Conservation (phyloP, 1,139 yeast species). For the Kluyveromyces marxianus region DNA sequence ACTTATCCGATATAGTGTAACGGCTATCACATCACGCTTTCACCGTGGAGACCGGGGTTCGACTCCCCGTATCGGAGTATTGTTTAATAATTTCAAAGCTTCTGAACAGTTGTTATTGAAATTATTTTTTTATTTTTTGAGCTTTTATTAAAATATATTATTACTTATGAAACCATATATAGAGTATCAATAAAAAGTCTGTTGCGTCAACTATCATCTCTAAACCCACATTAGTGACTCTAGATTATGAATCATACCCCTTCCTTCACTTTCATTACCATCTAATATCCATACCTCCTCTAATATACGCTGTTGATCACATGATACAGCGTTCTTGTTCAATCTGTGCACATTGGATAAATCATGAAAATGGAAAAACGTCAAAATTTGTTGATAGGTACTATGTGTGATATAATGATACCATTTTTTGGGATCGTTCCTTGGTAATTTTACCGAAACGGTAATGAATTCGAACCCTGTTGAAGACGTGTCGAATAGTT, state of each 20-base stretch:
- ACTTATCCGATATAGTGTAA: conserved; percentile 19
- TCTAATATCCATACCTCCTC: conserved; percentile 2
- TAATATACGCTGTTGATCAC: neutral
- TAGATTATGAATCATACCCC: neutral
- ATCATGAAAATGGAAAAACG: neutral
- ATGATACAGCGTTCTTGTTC: neutral
- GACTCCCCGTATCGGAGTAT: conserved; percentile 27
- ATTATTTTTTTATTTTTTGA: neutral
- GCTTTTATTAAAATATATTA: neutral
- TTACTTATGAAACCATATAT: too few species aligned
- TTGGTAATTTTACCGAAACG: conserved; percentile 6
- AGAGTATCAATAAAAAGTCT: too few species aligned
- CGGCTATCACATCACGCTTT: conserved; percentile 24
- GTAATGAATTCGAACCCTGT: conserved; percentile 5
- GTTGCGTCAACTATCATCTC: neutral
- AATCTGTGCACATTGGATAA: neutral
- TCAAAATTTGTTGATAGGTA: conserved; percentile 1
- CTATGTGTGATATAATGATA: conserved; percentile 5
- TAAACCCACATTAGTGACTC: neutral
- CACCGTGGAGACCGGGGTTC: conserved; percentile 30
- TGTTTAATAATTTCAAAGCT: neutral
- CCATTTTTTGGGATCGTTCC: conserved; percentile 8
- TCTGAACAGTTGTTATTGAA: too few species aligned
- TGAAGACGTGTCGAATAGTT: neutral
- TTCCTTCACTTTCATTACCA: neutral